Base-by-base conservation (phyloP, 352 stramenopile genomes). In the Globisporangium lucens region DNA sequence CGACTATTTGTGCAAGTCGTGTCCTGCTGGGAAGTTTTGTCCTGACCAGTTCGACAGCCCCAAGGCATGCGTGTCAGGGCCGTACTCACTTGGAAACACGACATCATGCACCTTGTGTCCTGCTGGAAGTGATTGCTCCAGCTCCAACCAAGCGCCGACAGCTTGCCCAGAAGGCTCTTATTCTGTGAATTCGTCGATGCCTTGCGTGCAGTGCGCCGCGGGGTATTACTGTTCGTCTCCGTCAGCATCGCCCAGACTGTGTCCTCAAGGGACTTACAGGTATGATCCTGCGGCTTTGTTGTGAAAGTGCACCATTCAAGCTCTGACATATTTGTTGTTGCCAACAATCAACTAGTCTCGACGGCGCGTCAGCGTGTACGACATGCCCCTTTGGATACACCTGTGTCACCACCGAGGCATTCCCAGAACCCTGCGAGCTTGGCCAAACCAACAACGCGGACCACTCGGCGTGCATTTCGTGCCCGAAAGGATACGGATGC, bases 381-480 rank as follows among this genome's bases (percentile, higher is more conserved):
- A 4, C 61, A 1, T 93, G 84, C 65, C 76, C 77, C 15, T 77
- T 78, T 61, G 82, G 84, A 13, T 79, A 85, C 33, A 64, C 41
- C 5, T 92, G 83, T 49, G 15, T n/a, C 38, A 67, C 64, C 7
- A 68, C 75, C 17, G 66, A 68, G 7, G 53, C 38, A 22, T 74
- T 56, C 17, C 76, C 86, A n/a, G 72, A 24, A 13, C 61, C 61
- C 0, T 66, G 61, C 6, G 33, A 33, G 2, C 47, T 66, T 30
- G 61, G 61, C 8, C 68, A 24, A 52, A 75, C 1, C 69, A 78
- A 51, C 69, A 89, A 64, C 43, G 66, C 10, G 93, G 89, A 58
- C 2, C 75, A 3, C 43, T 73, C 55, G 75, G 75, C 36, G 27
- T 68, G 56, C 29, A 35, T 60, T 36, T 7, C 15, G n/a, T 68